Conservation (phyloP, 352 stramenopile genomes). For the Thraustotheca clavata region DNA sequence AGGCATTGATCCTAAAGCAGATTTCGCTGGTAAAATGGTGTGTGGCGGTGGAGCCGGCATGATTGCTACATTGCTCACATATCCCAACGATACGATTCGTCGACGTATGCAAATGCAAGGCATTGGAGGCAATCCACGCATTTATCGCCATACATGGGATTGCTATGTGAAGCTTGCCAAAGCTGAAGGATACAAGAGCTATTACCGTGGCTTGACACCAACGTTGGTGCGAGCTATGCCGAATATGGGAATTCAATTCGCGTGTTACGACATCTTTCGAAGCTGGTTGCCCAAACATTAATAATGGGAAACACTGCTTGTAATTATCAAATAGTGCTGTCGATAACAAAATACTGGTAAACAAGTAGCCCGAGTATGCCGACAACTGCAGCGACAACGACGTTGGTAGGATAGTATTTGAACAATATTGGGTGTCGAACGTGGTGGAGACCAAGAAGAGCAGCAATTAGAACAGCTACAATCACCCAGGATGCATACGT, state of each 20-base stretch:
- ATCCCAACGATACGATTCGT: constrained; percentile 83
- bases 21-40: constrained; percentile 59
- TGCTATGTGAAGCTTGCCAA: constrained; percentile 61
- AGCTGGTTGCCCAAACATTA: constrained; percentile 14
- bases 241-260: constrained; percentile 84
- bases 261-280: constrained; percentile 66
- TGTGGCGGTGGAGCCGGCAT: constrained; percentile 72
- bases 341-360: constrained; percentile 9
- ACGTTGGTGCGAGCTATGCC: constrained; percentile 79
- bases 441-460: background rate
- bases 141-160: constrained; percentile 68
- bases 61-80: constrained; percentile 79
- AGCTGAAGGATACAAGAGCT: constrained; percentile 55
- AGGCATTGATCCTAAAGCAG: constrained; percentile 47
- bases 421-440: constrained; percentile 1
- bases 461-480: background rate
- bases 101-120: constrained; percentile 83
- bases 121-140: constrained; percentile 37
- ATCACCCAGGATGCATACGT: background rate
- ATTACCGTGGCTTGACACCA: constrained; percentile 64
- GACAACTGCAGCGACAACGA: constrained; percentile 1
- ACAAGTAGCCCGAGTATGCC: constrained; percentile 2
- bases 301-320: background rate
- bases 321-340: background rate
- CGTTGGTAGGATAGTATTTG: constrained; percentile 16